phyloP scores from a whole-genome alignment of 768 basidiomycete species.

The Pleurotus cornucopiae region DNA sequence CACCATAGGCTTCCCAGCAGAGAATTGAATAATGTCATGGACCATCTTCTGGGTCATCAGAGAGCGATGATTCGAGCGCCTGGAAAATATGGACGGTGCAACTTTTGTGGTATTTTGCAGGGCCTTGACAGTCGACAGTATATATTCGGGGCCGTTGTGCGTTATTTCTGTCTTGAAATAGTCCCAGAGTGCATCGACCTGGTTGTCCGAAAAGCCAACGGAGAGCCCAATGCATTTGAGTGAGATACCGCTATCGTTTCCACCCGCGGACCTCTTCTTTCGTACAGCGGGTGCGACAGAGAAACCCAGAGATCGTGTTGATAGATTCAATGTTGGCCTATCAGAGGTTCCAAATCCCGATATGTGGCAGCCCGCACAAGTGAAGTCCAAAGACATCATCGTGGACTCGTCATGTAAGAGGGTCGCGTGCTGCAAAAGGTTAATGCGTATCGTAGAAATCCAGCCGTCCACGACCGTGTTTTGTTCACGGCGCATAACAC shows the following conservation, averaged over 20 bases:
- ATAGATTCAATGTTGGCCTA: conserved; percentile 26
- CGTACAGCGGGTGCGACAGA: conserved; percentile 7
- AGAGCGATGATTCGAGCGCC: conserved; percentile 24
- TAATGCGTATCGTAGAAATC: conserved; percentile 35
- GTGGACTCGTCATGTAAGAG: conserved; percentile 29
- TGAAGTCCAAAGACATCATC: conserved; percentile 17
- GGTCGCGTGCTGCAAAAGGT: conserved; percentile 43
- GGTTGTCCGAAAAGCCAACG: neutral
- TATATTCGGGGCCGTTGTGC: conserved; percentile 40
- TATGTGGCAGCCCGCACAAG: neutral
- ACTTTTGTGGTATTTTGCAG: conserved; percentile 21
- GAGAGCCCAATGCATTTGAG: neutral
- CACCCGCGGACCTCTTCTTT: neutral
- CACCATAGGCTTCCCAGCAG: conserved; percentile 46
- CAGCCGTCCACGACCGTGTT: conserved; percentile 36
- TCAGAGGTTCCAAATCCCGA: neutral
- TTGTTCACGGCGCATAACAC: conserved; percentile 12
- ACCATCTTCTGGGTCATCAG: conserved; percentile 35
- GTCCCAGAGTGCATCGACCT: conserved; percentile 15
- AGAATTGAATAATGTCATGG: conserved; percentile 43
- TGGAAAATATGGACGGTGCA: conserved; percentile 19
- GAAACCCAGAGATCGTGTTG: conserved; percentile 19
- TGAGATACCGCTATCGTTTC: neutral
- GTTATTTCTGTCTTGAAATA: conserved; percentile 24
- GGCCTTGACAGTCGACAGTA: conserved; percentile 28